phyloP scores from a whole-genome alignment of 139 green algal species.

The Auxenochlorella pyrenoidosa region DNA sequence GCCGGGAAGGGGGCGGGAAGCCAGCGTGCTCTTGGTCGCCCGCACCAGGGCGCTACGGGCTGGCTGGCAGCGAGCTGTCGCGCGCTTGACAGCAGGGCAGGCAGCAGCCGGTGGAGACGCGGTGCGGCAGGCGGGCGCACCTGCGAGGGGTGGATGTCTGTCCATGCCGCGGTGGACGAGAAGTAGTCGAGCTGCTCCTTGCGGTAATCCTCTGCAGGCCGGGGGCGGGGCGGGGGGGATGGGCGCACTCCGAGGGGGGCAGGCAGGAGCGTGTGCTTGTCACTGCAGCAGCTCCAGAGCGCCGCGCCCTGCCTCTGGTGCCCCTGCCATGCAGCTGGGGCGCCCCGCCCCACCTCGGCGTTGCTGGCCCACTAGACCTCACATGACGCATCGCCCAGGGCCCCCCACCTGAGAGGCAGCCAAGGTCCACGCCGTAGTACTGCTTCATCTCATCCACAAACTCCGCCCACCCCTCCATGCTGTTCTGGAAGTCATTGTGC shows the following conservation, averaged over 20 bases:
- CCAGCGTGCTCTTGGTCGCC: too few species aligned
- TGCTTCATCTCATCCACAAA: constrained; percentile 87
- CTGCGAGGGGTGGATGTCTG: constrained; percentile 79
- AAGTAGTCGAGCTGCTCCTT: constrained; percentile 91
- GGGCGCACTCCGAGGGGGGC: too few species aligned
- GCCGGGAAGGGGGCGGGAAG: constrained; percentile 59
- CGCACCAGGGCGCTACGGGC: too few species aligned
- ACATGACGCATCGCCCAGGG: background rate
- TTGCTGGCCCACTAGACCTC: background rate
- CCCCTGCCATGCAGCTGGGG: too few species aligned
- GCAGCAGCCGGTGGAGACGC: constrained; percentile 40
- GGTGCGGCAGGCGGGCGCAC: background rate
- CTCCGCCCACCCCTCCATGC: constrained; percentile 86
- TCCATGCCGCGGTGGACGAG: constrained; percentile 82
- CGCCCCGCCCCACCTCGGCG: too few species aligned
- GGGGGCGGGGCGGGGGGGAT: background rate
- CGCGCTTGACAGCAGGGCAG: too few species aligned
- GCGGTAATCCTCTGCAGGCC: constrained; percentile 27
- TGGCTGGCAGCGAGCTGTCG: too few species aligned
- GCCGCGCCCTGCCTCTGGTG: too few species aligned
- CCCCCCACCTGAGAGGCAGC: constrained; percentile 58
- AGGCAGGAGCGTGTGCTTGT: too few species aligned
- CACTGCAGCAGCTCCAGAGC: background rate
- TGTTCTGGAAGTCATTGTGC: constrained; percentile 29
- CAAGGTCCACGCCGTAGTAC: constrained; percentile 87